These are phyloP conservation scores for Coemansia sp. DNA, from an alignment of 192 early-diverging fungal genomes.

Conservation along the genomic window DNA sequence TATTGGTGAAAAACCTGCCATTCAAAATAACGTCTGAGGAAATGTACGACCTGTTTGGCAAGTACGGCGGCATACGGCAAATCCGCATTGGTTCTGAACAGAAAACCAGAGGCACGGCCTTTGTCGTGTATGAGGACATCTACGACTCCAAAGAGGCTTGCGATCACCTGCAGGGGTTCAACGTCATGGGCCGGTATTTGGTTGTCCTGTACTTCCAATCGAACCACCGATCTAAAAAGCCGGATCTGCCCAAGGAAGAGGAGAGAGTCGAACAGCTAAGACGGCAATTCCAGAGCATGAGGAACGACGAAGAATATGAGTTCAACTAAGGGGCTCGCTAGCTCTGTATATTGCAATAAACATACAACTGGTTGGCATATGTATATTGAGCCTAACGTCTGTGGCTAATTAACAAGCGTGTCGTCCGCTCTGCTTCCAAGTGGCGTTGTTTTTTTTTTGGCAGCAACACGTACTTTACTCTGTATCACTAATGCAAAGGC, in stretches of 20 bases:
- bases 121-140: slow-evolving; percentile 97
- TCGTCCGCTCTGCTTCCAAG: too few relatives aligned
- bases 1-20: slow-evolving; percentile 92
- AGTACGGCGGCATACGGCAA: slow-evolving; percentile 93
- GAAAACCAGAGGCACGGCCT: slow-evolving; percentile 92
- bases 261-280: slow-evolving; percentile 70
- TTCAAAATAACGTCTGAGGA: slow-evolving; percentile 97
- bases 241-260: slow-evolving; percentile 75
- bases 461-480: too few relatives aligned
- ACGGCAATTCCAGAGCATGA: slow-evolving; percentile 43
- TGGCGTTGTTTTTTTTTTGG: slow-evolving; percentile 6
- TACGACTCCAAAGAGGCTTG: slow-evolving; percentile 97
- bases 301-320: slow-evolving; percentile 30
- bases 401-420: too few relatives aligned
- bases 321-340: too few relatives aligned
- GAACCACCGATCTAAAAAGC: slow-evolving; percentile 74
- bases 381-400: too few relatives aligned
- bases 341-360: too few relatives aligned
- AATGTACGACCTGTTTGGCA: slow-evolving; percentile 97
- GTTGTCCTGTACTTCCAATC: slow-evolving; percentile 91
- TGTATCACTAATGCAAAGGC: too few relatives aligned
- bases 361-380: too few relatives aligned
- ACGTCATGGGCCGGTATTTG: slow-evolving; percentile 91
- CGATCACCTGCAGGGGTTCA: slow-evolving; percentile 94
- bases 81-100: slow-evolving; percentile 78